Evolutionary conservation across 2,329 filamentous ascomycete genomes (phyloP).

Genomic region (Aspergillus ibericus): DNA sequence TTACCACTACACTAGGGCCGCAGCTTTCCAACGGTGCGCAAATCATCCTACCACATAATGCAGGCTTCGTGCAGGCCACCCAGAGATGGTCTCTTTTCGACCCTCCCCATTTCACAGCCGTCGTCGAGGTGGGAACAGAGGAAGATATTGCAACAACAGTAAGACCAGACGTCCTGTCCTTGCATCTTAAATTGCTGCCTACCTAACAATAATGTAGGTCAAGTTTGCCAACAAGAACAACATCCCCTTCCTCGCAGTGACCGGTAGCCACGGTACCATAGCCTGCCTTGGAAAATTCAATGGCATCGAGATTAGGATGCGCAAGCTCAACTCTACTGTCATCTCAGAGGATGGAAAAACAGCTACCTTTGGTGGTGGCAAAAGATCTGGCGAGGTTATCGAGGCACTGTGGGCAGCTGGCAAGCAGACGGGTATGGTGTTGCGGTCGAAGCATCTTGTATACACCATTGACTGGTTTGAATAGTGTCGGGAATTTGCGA

Average conservation of each 20-base stretch:
- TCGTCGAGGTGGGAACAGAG: slow-evolving; percentile 13
- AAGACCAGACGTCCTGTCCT: background rate
- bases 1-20: background rate
- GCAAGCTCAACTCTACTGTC: slow-evolving; percentile 27
- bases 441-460: too few species aligned
- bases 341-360: slow-evolving; percentile 47
- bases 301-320: slow-evolving; percentile 19
- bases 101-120: slow-evolving; percentile 11
- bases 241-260: slow-evolving; percentile 16
- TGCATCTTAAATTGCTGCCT: too few species aligned
- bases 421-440: slow-evolving; percentile 46
- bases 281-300: slow-evolving; percentile 7
- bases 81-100: slow-evolving; percentile 12
- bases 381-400: slow-evolving; percentile 46
- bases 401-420: slow-evolving; percentile 51
- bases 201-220: slow-evolving; percentile 5
- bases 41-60: slow-evolving; percentile 9
- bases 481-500: slow-evolving; percentile 53
- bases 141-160: slow-evolving; percentile 15
- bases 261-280: slow-evolving; percentile 12
- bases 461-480: background rate
- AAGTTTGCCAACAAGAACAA: slow-evolving; percentile 12
- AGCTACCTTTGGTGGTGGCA: slow-evolving; percentile 52
- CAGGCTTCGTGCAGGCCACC: slow-evolving; percentile 7
- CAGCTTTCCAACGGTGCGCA: slow-evolving; percentile 8